Conservation (phyloP, 2,329 filamentous ascomycete genomes). For the Cladosporium sp. region DNA sequence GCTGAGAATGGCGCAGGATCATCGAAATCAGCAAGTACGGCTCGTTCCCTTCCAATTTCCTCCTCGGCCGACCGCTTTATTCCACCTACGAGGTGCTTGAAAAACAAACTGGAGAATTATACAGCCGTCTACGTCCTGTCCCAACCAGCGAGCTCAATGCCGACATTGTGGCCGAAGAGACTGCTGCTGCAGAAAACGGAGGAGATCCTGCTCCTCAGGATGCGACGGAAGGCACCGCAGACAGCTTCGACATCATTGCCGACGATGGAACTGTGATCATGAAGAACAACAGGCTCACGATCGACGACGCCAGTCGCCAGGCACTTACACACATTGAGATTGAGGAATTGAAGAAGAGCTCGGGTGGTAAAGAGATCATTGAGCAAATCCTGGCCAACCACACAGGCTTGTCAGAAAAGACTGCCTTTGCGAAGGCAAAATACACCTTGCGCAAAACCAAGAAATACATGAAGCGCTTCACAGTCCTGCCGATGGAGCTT, state of each 20-base stretch:
- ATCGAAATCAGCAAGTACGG: conserved; percentile 92
- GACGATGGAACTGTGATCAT: conserved; percentile 48
- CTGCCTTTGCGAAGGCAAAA: conserved; percentile 86
- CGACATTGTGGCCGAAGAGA: conserved; percentile 61
- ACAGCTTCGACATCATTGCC: conserved; percentile 40
- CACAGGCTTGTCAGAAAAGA: conserved; percentile 88
- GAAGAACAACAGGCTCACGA: conserved; percentile 60
- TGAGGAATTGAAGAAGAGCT: conserved; percentile 62
- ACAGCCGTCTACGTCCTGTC: conserved; percentile 71
- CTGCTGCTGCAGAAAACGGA: conserved; percentile 29
- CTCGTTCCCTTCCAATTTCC: conserved; percentile 79
- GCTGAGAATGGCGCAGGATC: conserved; percentile 52
- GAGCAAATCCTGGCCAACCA: conserved; percentile 90
- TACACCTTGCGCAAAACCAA: conserved; percentile 92
- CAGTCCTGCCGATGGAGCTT: conserved; percentile 77
- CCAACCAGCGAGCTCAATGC: conserved; percentile 77
- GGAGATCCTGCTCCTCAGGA: conserved; percentile 18
- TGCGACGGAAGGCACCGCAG: conserved; percentile 20
- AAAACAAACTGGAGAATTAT: conserved; percentile 58
- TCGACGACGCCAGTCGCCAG: conserved; percentile 66
- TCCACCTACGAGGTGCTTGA: conserved; percentile 88
- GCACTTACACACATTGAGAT: conserved; percentile 69
- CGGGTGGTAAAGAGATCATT: conserved; percentile 83
- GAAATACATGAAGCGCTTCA: conserved; percentile 89
- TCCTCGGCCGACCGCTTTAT: conserved; percentile 87